phyloP scores from a whole-genome alignment of 179 eudicot species.

The Gypsophila paniculata region DNA sequence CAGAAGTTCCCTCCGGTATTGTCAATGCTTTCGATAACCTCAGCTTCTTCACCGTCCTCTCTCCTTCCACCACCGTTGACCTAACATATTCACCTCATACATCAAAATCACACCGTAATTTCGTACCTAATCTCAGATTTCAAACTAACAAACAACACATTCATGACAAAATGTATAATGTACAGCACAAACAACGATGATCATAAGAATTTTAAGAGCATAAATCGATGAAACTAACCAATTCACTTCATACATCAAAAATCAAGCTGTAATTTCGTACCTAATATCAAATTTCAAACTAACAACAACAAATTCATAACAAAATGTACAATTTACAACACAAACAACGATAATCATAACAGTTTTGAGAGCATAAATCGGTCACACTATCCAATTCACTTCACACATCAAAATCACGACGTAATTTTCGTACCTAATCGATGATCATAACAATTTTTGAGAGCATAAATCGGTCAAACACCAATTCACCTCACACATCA shows the following conservation, averaged over 20 bases:
- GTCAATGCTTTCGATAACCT: conserved; percentile 92
- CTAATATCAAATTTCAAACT: no score
- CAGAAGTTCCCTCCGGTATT: conserved; percentile 91
- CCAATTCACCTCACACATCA: no score
- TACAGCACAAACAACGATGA: not conserved
- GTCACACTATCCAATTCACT: conserved; percentile 1
- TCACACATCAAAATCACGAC: not conserved
- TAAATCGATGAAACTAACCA: no score
- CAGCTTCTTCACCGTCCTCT: conserved; percentile 96
- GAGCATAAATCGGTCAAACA: no score
- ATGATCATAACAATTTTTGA: not conserved
- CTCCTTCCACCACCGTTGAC: conserved; percentile 48
- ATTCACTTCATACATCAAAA: no score
- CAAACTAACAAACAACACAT: not conserved
- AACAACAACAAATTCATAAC: no score
- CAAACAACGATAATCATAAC: not conserved
- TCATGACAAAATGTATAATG: no score
- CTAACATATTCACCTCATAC: conserved; percentile 12
- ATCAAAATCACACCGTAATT: not conserved
- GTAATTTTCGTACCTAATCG: not conserved
- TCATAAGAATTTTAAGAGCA: not conserved
- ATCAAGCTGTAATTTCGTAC: no score
- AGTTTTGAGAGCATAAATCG: not conserved
- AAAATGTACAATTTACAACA: no score
- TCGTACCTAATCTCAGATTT: not conserved